These are phyloP conservation scores for Tranzscheliella williamsii DNA, from an alignment of 1,284 basidiomycete species.

Conservation along the genomic window DNA sequence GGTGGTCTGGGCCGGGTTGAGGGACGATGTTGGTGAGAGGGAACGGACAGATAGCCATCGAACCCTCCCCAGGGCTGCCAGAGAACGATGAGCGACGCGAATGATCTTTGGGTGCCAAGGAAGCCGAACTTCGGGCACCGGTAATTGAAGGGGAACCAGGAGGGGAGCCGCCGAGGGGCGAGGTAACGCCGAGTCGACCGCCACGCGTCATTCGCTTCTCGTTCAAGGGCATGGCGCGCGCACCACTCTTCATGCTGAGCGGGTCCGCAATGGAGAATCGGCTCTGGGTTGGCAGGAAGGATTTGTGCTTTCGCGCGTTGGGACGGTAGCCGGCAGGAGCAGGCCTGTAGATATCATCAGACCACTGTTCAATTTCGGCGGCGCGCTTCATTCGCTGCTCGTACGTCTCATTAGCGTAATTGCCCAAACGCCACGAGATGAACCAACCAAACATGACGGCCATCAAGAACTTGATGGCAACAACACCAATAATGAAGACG, in stretches of 20 bases:
- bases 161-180: conserved; percentile 65
- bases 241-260: conserved; percentile 39
- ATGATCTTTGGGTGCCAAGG: conserved; percentile 63
- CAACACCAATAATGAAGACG: conserved; percentile 95
- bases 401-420: conserved; percentile 90
- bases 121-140: conserved; percentile 80
- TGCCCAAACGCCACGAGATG: conserved; percentile 88
- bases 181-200: conserved; percentile 38
- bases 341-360: conserved; percentile 90
- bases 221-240: conserved; percentile 23
- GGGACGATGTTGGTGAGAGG: conserved; percentile 86
- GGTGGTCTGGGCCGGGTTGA: conserved; percentile 85
- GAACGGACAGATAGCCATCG: conserved; percentile 70
- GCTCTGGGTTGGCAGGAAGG: conserved; percentile 69
- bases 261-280: conserved; percentile 64
- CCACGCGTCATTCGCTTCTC: conserved; percentile 41
- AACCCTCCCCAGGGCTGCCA: conserved; percentile 35
- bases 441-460: conserved; percentile 98
- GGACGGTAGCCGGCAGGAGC: conserved; percentile 90
- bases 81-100: conserved; percentile 55
- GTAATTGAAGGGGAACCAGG: conserved; percentile 76
- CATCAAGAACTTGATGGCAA: conserved; percentile 92
- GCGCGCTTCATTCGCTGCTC: conserved; percentile 89
- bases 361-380: conserved; percentile 92
- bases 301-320: conserved; percentile 72